phyloP scores from a whole-genome alignment of 306 rosid species.

The Abrus precatorius region DNA sequence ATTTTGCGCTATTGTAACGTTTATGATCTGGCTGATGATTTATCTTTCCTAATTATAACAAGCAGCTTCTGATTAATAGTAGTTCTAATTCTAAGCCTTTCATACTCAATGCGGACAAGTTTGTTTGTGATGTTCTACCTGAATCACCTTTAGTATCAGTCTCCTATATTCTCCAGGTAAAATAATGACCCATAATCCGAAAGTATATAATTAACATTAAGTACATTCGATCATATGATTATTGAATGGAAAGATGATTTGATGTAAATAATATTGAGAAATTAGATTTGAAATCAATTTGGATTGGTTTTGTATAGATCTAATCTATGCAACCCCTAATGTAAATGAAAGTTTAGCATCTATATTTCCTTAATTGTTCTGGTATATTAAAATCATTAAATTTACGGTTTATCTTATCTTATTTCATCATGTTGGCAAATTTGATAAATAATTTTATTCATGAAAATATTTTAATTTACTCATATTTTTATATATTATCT shows the following conservation, averaged over 20 bases:
- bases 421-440: too few species aligned
- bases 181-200: not conserved
- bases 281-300: too few species aligned
- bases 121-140: slow-evolving; percentile 62
- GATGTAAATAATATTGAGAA: not conserved
- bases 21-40: slow-evolving; percentile 10
- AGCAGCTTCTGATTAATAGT: slow-evolving; percentile 51
- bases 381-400: too few species aligned
- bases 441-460: too few species aligned
- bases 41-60: not conserved
- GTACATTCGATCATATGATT: too few species aligned
- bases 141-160: slow-evolving; percentile 60
- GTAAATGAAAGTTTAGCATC: too few species aligned
- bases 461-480: too few species aligned
- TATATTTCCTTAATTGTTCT: too few species aligned
- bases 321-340: too few species aligned
- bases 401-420: too few species aligned
- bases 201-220: not conserved
- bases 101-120: slow-evolving; percentile 51
- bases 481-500: too few species aligned
- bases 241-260: not conserved
- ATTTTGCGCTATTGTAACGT: not conserved
- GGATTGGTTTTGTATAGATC: too few species aligned
- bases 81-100: slow-evolving; percentile 43
- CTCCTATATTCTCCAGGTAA: slow-evolving; percentile 60